Evolutionary conservation across 257 asterid species (phyloP), one percentile per base, ranked within the genome.

Genomic region (Ajuga chamaepitys): DNA sequence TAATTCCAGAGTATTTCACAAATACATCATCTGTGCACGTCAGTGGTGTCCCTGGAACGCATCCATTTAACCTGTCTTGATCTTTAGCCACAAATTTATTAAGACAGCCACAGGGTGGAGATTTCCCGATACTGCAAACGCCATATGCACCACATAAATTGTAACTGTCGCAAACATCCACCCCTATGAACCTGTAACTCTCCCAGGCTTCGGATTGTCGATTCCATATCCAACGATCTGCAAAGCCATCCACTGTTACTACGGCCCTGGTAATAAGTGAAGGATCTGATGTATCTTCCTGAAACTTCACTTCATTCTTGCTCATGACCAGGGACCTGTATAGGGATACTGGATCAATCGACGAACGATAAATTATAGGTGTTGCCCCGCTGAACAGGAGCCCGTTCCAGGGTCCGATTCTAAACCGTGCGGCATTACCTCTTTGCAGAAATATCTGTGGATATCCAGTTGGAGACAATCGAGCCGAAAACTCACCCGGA

Each of bases 71-170:
- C 58, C 58, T 16, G 28, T 62, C 58, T 4, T 17, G 6, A 17
- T 76, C 65, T 21, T 14, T 60, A 0, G 81, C 72, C 41, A 41
- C 73, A 58, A 81, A 83, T 24, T 34, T 63, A 5, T 72, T 58
- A 0, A 54, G 40, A 28, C 89, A 83, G 20, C 17, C 65, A 63
- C 86, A 84, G 40, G 7, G 6, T 14, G 41, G 41, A 14, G 21
- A 30, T 5, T 54, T 54, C 13, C 60, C 60, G 0, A 28, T 2
- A 11, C 7, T 54, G 60, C 60, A 54, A 2, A 4, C 3, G 10
- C 60, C 60, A 14, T 13, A 5, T 2, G 60, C 60, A 26, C 60
- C 41, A 14, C 60, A 54, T 18, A 14, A 0, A 5, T 14, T 54
- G 60, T 54, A 54, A 0, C 1, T 46, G 20, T 47, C 70, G 32